These are phyloP conservation scores for Stygiomarasmius scandens DNA, from an alignment of 1,284 basidiomycete species.

Conservation along the genomic window DNA sequence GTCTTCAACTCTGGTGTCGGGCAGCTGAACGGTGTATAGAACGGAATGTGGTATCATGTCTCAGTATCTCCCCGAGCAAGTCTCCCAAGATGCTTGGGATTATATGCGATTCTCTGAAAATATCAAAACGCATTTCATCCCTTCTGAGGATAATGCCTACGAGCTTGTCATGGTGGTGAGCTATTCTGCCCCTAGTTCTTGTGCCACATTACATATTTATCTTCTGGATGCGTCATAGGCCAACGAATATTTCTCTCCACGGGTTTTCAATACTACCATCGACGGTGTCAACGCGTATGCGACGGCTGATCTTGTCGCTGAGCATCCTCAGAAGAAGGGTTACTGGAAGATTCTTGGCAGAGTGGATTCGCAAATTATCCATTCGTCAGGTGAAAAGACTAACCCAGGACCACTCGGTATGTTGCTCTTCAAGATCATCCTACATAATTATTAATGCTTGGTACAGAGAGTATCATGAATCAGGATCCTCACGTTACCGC, in stretches of 20 bases:
- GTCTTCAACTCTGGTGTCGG: too few species aligned
- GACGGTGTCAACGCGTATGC: constrained; percentile 29
- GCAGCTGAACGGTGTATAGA: neutral
- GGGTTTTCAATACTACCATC: constrained; percentile 23
- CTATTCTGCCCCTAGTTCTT: neutral
- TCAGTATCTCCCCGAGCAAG: constrained; percentile 20
- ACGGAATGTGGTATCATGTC: neutral
- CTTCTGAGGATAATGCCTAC: constrained; percentile 16
- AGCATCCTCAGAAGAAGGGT: constrained; percentile 40
- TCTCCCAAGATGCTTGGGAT: constrained; percentile 26
- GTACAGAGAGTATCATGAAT: constrained; percentile 27
- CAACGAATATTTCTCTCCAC: constrained; percentile 6
- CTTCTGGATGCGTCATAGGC: neutral
- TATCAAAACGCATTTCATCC: constrained; percentile 15
- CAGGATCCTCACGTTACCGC: constrained; percentile 25
- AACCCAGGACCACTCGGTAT: constrained; percentile 40
- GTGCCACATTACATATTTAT: too few species aligned
- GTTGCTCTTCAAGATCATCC: neutral
- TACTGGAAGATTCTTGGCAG: constrained; percentile 49
- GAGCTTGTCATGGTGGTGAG: constrained; percentile 23
- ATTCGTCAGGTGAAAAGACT: constrained; percentile 53
- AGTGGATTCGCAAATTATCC: constrained; percentile 55
- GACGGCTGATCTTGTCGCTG: constrained; percentile 44
- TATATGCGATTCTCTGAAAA: constrained; percentile 24
- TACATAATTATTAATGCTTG: neutral